phyloP scores from a whole-genome alignment of 176 grass and related monocot genomes.

The Hsuehochloa calcarea region DNA sequence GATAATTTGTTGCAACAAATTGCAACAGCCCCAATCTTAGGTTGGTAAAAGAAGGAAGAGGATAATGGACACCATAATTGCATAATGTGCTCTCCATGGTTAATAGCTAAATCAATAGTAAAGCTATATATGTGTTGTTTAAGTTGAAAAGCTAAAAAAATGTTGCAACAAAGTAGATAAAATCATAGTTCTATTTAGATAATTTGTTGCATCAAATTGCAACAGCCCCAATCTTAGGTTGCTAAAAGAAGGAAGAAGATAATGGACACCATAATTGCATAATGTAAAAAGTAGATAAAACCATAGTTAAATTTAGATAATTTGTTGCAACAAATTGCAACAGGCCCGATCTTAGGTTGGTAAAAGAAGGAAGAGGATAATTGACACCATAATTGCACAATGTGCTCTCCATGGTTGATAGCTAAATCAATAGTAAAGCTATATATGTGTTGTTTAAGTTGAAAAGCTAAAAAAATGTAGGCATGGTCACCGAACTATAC shows the following conservation, averaged over 20 bases:
- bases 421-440: neutral
- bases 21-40: neutral
- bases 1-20: neutral
- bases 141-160: neutral
- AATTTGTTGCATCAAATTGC: neutral
- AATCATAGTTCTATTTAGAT: neutral
- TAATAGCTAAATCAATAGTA: neutral
- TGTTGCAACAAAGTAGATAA: neutral
- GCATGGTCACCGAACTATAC: neutral
- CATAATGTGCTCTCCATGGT: neutral
- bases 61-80: constrained; percentile 7
- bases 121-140: neutral
- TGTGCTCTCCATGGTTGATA: neutral
- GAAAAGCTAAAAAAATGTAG: neutral
- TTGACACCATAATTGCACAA: neutral
- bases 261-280: neutral
- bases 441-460: neutral
- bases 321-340: neutral
- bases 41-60: neutral
- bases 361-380: neutral
- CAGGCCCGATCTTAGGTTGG: neutral
- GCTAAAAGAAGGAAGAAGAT: neutral
- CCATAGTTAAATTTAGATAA: neutral
- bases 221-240: neutral
- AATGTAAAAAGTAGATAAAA: neutral